These are phyloP conservation scores for Viola odorata DNA, from an alignment of 345 rosid species.

Conservation along the genomic window DNA sequence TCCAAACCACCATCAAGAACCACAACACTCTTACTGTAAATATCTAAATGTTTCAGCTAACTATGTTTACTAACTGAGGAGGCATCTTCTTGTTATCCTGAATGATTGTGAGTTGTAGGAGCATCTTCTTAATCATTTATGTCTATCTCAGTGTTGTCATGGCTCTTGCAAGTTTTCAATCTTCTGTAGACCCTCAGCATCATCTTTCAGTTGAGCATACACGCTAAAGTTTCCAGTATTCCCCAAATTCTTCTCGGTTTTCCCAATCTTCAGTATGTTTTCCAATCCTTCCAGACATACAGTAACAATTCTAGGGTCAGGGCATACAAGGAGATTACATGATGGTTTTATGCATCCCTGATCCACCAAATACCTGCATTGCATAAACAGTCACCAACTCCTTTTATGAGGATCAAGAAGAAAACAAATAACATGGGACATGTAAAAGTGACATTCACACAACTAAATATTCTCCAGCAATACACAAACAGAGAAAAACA, in stretches of 20 bases:
- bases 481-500: too few relatives aligned
- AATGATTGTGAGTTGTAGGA: too few relatives aligned
- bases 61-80: too few relatives aligned
- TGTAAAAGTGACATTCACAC: too few relatives aligned
- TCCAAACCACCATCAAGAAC: too few relatives aligned
- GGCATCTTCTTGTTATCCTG: too few relatives aligned
- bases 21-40: too few relatives aligned
- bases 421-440: too few relatives aligned
- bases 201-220: slow-evolving; percentile 67
- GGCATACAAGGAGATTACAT: slow-evolving; percentile 73
- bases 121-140: too few relatives aligned
- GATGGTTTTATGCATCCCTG: slow-evolving; percentile 77
- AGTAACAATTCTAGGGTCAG: slow-evolving; percentile 71
- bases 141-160: slow-evolving; percentile 66
- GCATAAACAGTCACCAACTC: background rate
- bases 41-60: too few relatives aligned
- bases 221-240: slow-evolving; percentile 42
- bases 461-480: too few relatives aligned
- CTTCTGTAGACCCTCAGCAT: slow-evolving; percentile 76
- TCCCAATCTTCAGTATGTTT: slow-evolving; percentile 72
- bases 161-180: slow-evolving; percentile 70
- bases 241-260: slow-evolving; percentile 60
- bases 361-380: slow-evolving; percentile 34
- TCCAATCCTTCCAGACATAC: slow-evolving; percentile 76
- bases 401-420: too few relatives aligned